Base-by-base conservation (phyloP, 2,329 filamentous ascomycete species). In the Fusarium irregulare region DNA sequence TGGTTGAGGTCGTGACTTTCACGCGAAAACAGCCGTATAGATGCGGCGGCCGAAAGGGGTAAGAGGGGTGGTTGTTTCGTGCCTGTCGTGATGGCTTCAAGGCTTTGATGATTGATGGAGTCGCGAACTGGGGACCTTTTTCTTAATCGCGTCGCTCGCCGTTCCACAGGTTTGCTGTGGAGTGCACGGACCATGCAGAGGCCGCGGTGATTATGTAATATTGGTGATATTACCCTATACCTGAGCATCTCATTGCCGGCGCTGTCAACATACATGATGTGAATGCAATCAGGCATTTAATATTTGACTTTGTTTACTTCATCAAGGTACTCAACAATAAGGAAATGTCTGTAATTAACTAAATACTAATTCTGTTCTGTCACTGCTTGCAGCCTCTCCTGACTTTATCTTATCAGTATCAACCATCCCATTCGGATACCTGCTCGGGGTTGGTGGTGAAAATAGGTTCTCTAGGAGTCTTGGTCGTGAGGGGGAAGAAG, bases 101-200 rank as follows among this genome's bases (percentile, higher is more conserved):
- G 34, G 56, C 59, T 61, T 53, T 53, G 58, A 67, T 68, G 60
- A 54, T 76, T 74, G 74, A 76, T 76, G 63, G 73, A 74, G 74
- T 76, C 74, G 74, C 60, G 60, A 75, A 66, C 61, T 66, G 61
- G 69, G 56, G 56, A 68, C 73, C 75, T 71, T 75, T 77, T 76
- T 72, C 75, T 76, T 65, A 73, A 75, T 76, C 73, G 76, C 76
- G 76, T 77, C 73, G 72, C 69, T 76, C 57, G 49, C 57, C 63
- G 56, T 60, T 70, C 56, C 60, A 64, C 66, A 63, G 61, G 53
- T 66, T 68, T 71, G 51, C 68, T 67, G 65, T 60, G 42, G n/a
- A n/a, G 28, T 27, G 68, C 65, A 73, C 67, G 51, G 66, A 27
- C 50, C 55, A 65, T 18, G 6, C 6, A 2, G 4, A 7, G 40